Evolutionary conservation across 768 basidiomycete genomes (phyloP).

Genomic region (Tephrocybe sp.): DNA sequence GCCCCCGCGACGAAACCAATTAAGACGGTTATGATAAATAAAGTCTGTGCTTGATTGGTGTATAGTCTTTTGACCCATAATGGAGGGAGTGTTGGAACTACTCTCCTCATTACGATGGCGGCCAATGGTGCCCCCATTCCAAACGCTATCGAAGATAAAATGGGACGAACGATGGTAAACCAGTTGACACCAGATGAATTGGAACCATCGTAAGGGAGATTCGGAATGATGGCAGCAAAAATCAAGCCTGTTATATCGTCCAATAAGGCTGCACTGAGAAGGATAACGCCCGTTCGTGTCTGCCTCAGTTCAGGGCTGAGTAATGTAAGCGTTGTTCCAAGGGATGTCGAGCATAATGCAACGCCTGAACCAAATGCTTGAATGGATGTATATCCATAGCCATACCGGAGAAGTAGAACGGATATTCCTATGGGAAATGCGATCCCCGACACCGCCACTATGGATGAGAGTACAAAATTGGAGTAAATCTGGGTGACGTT

Average conservation of each 20-base stretch:
- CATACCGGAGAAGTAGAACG: conserved; percentile 41
- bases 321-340: conserved; percentile 68
- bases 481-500: conserved; percentile 42
- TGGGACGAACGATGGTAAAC: conserved; percentile 47
- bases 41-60: conserved; percentile 24
- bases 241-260: conserved; percentile 68
- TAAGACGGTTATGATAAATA: conserved; percentile 36
- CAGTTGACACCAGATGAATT: conserved; percentile 20
- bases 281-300: conserved; percentile 54
- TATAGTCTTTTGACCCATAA: conserved; percentile 9
- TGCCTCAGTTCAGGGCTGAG: conserved; percentile 46
- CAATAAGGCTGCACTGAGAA: conserved; percentile 62
- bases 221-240: conserved; percentile 52
- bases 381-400: conserved; percentile 38
- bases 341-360: conserved; percentile 59
- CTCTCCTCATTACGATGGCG: conserved; percentile 19
- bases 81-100: conserved; percentile 1
- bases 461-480: conserved; percentile 45
- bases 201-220: conserved; percentile 28
- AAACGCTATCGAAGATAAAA: conserved; percentile 56
- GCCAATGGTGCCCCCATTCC: conserved; percentile 37
- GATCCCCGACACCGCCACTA: conserved; percentile 54
- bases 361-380: conserved; percentile 64
- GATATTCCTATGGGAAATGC: conserved; percentile 49
- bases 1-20: conserved; percentile 48